Evolutionary conservation across 345 rosid genomes (phyloP).

Genomic region (Ceriops tagal): DNA sequence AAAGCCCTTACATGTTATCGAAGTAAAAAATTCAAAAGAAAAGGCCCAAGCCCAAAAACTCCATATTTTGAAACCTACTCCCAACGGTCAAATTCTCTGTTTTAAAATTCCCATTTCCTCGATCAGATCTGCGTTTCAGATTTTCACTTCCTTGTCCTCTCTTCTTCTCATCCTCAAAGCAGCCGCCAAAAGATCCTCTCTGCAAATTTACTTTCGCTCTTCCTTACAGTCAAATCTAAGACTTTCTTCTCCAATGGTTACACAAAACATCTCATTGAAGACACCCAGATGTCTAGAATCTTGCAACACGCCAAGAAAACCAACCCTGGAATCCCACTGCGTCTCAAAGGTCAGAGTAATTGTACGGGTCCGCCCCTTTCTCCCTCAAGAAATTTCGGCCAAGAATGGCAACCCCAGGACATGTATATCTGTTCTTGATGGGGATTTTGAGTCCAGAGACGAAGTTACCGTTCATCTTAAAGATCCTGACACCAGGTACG

Average conservation of each 20-base stretch:
- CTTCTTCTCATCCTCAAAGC: not conserved
- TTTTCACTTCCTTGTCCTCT: not conserved
- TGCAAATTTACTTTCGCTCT: not conserved
- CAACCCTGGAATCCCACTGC: slow-evolving; percentile 18
- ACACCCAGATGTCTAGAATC: slow-evolving; percentile 15
- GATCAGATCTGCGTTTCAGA: not conserved
- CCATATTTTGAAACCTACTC: not conserved
- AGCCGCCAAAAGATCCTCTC: not conserved
- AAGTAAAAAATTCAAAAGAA: not conserved
- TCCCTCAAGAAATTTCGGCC: slow-evolving; percentile 45
- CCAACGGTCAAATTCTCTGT: slow-evolving; percentile 7
- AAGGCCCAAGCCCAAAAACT: not conserved
- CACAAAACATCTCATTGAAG: slow-evolving; percentile 4
- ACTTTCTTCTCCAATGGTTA: slow-evolving; percentile 21
- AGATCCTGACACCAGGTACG: slow-evolving; percentile 69
- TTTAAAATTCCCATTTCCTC: not conserved
- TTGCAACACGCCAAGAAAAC: slow-evolving; percentile 17
- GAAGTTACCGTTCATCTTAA: slow-evolving; percentile 67
- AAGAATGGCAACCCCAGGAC: slow-evolving; percentile 26
- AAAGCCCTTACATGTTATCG: not conserved
- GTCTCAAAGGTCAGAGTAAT: slow-evolving; percentile 59
- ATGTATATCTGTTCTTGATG: slow-evolving; percentile 48
- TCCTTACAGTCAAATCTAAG: not conserved
- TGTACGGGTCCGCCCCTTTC: slow-evolving; percentile 69
- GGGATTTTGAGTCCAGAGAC: slow-evolving; percentile 20